These are phyloP conservation scores for Haplosporangium gracile DNA, from an alignment of 192 early-diverging fungal genomes.

Conservation along the genomic window DNA sequence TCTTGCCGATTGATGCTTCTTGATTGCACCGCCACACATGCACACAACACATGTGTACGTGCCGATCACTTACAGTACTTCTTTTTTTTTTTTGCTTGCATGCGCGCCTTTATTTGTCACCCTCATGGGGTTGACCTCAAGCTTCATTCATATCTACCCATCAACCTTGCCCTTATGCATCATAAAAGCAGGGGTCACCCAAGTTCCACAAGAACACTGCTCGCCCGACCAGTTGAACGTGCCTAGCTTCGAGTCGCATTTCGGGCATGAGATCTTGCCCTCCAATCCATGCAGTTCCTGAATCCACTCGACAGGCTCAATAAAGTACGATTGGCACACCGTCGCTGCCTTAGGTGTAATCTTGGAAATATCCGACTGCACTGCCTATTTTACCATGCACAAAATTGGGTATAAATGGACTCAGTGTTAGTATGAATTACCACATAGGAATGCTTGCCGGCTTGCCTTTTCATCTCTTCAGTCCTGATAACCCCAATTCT, in stretches of 20 bases:
- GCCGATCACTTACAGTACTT: no score
- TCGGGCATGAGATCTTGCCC: constrained; percentile 82
- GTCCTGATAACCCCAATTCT: no score
- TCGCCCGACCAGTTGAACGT: constrained; percentile 85
- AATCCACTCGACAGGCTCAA: constrained; percentile 91
- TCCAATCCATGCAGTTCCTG: constrained; percentile 71
- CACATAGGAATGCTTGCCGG: no score
- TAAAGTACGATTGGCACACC: constrained; percentile 82
- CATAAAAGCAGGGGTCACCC: constrained; percentile 86
- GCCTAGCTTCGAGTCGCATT: constrained; percentile 84
- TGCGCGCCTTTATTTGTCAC: no score
- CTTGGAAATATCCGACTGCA: constrained; percentile 25
- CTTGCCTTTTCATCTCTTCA: no score
- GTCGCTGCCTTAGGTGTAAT: constrained; percentile 28
- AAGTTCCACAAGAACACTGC: constrained; percentile 86
- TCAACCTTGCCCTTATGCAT: constrained; percentile 83
- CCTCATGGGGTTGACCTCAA: no score
- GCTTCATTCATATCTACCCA: constrained; percentile 36
- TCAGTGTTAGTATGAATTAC: no score
- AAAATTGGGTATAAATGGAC: constrained; percentile 14
- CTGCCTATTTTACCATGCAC: constrained; percentile 27
- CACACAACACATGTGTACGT: no score
- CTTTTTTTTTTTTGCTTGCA: no score
- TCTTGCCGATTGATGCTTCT: no score
- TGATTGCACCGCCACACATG: no score